A percentile compares a stretch with the other conserved stretches of the same genome.
Evolutionary conservation across 148 eudicot genomes (phyloP).

Genomic region (Pharnaceum exiguum): DNA sequence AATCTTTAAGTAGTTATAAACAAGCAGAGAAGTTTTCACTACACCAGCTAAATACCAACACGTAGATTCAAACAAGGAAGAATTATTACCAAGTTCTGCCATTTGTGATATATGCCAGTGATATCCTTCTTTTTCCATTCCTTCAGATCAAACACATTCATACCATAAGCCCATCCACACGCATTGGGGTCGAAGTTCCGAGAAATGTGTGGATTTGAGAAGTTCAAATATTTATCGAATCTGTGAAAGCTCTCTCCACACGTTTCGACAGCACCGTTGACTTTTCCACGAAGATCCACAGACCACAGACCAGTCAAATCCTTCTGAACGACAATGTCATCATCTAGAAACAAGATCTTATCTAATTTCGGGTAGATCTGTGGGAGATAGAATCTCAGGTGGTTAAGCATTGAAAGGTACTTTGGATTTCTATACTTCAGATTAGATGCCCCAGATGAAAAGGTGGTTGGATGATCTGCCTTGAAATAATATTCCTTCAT

Average conservation of each 20-base stretch:
- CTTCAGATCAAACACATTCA: constrained; percentile 87
- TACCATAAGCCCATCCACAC: constrained; percentile 96
- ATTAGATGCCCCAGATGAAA: constrained; percentile 68
- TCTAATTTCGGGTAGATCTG: constrained; percentile 85
- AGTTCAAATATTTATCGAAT: constrained; percentile 81
- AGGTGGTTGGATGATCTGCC: constrained; percentile 61
- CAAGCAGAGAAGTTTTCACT: background rate
- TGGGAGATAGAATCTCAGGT: constrained; percentile 81
- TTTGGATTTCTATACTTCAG: constrained; percentile 89
- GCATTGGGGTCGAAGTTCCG: constrained; percentile 77
- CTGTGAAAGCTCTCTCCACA: constrained; percentile 90
- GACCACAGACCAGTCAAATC: constrained; percentile 77
- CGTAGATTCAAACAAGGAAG: constrained; percentile 1
- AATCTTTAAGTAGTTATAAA: no score
- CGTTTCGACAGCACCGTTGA: constrained; percentile 91
- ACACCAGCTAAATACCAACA: background rate
- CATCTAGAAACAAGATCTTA: constrained; percentile 84
- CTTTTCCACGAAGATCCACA: constrained; percentile 76
- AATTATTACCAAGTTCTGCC: constrained; percentile 79
- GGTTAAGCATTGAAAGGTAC: constrained; percentile 90
- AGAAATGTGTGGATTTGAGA: constrained; percentile 76
- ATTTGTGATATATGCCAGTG: constrained; percentile 83
- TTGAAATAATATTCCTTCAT: constrained; percentile 90
- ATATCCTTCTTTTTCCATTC: constrained; percentile 76
- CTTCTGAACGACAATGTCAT: constrained; percentile 86